These are phyloP conservation scores for Penicillium chermesinum DNA, from an alignment of 495 filamentous ascomycete genomes.

Conservation along the genomic window DNA sequence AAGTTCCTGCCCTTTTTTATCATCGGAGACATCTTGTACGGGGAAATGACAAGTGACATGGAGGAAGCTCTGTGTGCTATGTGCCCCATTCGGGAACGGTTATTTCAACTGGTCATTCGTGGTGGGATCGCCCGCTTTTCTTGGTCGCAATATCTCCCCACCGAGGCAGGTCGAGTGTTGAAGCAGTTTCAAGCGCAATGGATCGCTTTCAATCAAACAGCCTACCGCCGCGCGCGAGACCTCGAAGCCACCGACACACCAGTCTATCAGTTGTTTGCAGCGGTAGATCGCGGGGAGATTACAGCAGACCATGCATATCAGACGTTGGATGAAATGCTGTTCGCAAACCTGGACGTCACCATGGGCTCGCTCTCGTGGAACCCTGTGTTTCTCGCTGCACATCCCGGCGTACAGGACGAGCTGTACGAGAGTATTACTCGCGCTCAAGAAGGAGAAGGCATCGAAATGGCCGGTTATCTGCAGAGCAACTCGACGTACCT, in stretches of 20 bases:
- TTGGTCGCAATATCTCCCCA: not conserved
- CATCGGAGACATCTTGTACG: conserved; percentile 32
- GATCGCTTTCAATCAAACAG: not conserved
- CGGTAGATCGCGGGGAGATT: not conserved
- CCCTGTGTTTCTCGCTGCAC: conserved; percentile 41
- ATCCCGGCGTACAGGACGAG: conserved; percentile 22
- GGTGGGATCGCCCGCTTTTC: not conserved
- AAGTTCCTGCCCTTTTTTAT: conserved; percentile 32
- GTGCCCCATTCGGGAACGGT: not conserved
- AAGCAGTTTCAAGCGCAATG: not conserved
- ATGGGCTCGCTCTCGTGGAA: conserved; percentile 35
- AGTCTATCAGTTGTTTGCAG: not conserved
- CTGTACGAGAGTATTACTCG: conserved; percentile 20
- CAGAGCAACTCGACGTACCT: conserved; percentile 19
- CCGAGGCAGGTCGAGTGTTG: not conserved
- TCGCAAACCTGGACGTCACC: conserved; percentile 45
- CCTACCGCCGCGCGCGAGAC: not conserved
- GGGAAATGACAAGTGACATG: conserved; percentile 12
- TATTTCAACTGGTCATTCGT: not conserved
- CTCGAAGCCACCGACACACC: not conserved
- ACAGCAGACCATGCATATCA: not conserved
- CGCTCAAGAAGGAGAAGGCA: conserved; percentile 4
- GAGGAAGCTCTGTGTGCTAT: conserved; percentile 6
- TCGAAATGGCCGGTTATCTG: no score
- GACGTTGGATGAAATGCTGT: conserved; percentile 15